Base-by-base conservation (phyloP, 768 basidiomycete species). In the Hericium erinaceus region DNA sequence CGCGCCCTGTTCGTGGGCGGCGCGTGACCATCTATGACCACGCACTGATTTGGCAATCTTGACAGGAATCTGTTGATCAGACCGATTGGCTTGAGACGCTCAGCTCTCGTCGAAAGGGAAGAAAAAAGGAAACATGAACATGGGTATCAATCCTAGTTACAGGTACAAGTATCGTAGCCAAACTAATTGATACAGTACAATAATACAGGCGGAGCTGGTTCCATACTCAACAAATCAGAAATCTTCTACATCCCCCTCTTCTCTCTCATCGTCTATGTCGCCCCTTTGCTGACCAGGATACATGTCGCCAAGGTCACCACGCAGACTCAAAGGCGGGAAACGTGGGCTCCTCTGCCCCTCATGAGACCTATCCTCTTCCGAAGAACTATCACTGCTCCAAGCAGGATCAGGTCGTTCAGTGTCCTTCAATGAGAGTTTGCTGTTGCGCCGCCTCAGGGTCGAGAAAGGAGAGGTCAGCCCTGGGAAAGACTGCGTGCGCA, bases 401-500 rank as follows among this genome's bases (percentile, higher is more conserved):
- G 51, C 28, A n/a, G 22, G 49, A 24, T 52, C 58, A 2, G 11
- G 26, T 3, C 40, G 33, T 6, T 33, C 52, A n/a, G 26, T 46
- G 39, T 57, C 51, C 33, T 53, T 58, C 13, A 28, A 24, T 37
- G 58, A 59, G 3, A 59, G 18, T 5, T 41, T 39, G 11, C 53
- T 55, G 13, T 48, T 48, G 15, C 56, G 57, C 11, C 58, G 33
- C 33, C 33, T 55, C 24, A 56, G 20, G 22, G 16, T 48, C 16
- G 55, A 48, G 24, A 61, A 48, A 0, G 48, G 55, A 28, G 58
- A 12, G 8, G 60, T 24, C 26, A 63, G 37, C 15, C 62, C 62
- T 2, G 54, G 61, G 44, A 63, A 62, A 10, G 62, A 63, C 48
- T 56, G 62, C 18, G 60, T 57, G 28, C 62, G 60, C 39, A 63